phyloP scores from a whole-genome alignment of 2,329 filamentous ascomycete genomes.

The Gremmenia infestans region DNA sequence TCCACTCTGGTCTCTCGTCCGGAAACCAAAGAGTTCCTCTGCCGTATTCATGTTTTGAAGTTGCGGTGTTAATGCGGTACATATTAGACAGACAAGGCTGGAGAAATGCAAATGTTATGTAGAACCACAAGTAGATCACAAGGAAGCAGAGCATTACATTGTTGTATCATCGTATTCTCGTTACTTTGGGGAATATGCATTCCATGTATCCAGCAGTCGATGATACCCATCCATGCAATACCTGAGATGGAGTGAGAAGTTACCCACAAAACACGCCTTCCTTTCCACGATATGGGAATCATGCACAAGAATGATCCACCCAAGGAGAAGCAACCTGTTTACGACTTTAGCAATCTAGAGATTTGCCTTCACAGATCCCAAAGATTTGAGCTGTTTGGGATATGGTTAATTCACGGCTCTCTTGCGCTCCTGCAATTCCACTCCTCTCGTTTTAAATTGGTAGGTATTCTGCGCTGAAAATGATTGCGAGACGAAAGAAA shows the following conservation, averaged over 20 bases:
- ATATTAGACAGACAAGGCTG: too few species aligned
- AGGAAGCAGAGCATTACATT: background rate
- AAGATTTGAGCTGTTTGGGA: background rate
- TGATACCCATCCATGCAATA: constrained; percentile 2
- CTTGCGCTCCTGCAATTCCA: background rate
- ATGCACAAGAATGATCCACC: background rate
- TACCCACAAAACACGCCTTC: constrained; percentile 1
- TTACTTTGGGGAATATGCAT: constrained; percentile 3
- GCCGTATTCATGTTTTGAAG: too few species aligned
- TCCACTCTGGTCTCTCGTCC: too few species aligned
- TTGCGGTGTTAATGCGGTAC: background rate
- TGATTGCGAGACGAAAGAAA: constrained; percentile 9
- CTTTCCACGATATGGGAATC: constrained; percentile 4
- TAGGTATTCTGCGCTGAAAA: constrained; percentile 2
- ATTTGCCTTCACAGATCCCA: background rate
- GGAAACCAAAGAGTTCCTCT: too few species aligned
- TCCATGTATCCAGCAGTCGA: constrained; percentile 10
- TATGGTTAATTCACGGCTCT: background rate
- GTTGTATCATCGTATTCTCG: background rate
- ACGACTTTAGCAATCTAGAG: background rate
- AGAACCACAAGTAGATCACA: background rate
- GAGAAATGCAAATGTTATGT: background rate
- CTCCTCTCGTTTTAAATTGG: background rate
- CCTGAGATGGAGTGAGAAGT: background rate
- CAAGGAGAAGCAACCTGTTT: background rate